phyloP scores from a whole-genome alignment of 305 asterid species.

The Plantago rigida region DNA sequence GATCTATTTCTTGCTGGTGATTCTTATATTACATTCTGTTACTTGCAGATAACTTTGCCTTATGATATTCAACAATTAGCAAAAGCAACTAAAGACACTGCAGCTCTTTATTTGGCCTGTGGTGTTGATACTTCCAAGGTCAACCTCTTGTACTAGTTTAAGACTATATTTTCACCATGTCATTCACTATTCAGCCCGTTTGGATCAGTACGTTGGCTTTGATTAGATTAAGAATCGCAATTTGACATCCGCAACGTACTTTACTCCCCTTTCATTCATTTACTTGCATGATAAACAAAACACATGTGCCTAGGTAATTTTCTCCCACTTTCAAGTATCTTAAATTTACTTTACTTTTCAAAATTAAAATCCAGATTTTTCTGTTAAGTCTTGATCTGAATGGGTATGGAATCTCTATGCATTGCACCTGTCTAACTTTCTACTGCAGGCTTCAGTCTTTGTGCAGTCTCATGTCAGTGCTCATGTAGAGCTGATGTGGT shows the following conservation, averaged over 20 bases:
- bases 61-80: constrained; percentile 66
- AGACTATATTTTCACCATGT: constrained; percentile 9
- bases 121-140: constrained; percentile 92
- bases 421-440: constrained; percentile 28
- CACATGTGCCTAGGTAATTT: too few relatives aligned
- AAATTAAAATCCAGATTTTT: too few relatives aligned
- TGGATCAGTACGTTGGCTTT: too few relatives aligned
- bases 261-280: too few relatives aligned
- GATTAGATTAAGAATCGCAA: too few relatives aligned
- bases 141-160: constrained; percentile 19
- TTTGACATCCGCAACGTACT: too few relatives aligned
- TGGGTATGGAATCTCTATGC: constrained; percentile 1
- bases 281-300: too few relatives aligned
- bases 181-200: background rate
- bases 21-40: constrained; percentile 4
- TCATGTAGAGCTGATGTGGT: constrained; percentile 92
- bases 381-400: too few relatives aligned
- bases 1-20: background rate
- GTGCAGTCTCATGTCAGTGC: constrained; percentile 97
- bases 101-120: constrained; percentile 94
- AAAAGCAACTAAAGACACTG: constrained; percentile 80
- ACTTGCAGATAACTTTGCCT: constrained; percentile 73
- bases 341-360: too few relatives aligned
- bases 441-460: constrained; percentile 78
- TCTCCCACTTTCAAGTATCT: too few relatives aligned